Evolutionary conservation across 495 filamentous ascomycete species (phyloP), one percentile per base, ranked within the genome.

Genomic region (Neurospora tetrasperma): DNA sequence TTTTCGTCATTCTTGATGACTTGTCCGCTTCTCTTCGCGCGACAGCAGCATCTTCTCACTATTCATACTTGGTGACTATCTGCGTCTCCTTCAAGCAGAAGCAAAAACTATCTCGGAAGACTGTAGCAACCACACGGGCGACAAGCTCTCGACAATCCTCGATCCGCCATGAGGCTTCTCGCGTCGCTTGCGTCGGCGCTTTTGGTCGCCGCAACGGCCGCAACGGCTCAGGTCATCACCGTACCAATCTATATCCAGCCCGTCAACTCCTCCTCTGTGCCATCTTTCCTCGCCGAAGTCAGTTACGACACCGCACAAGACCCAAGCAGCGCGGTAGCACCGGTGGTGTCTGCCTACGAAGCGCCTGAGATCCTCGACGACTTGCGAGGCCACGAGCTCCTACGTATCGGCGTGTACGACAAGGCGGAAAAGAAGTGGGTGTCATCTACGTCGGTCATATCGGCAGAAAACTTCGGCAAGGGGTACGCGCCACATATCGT

Each of bases 351-450:
- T 35, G 81, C 83, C 41, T 89, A 85, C 79, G 81, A 84, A 16
- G 80, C 83, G 31, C 87, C 87, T 42, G 83, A 86, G 18, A 70
- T 88, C 12, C 79, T 82, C 10, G 77, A 79, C 5, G 77, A 76
- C 0, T 66, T 80, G 20, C 44, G 59, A 14, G 27, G 40, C n/a
- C n/a, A 59, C 7, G 72, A 75, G 42, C 82, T 87, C 4, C 79
- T 88, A 54, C 84, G 85, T 69, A 76, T 88, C 70, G 87, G 87
- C 54, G 73, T 85, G 44, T 89, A 83, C 79, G 81, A 86, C 77
- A 39, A 78, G 8, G 68, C 77, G n/a, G 70, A 79, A 1, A 70
- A 71, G 70, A 41, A 40, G 20, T 89, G 87, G 87, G 71, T 74
- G 48, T 84, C 84, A n/a, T 84, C 85, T 5, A 86, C 84, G 3